phyloP scores from a whole-genome alignment of 352 stramenopile genomes.

The Pythium aphanidermatum region DNA sequence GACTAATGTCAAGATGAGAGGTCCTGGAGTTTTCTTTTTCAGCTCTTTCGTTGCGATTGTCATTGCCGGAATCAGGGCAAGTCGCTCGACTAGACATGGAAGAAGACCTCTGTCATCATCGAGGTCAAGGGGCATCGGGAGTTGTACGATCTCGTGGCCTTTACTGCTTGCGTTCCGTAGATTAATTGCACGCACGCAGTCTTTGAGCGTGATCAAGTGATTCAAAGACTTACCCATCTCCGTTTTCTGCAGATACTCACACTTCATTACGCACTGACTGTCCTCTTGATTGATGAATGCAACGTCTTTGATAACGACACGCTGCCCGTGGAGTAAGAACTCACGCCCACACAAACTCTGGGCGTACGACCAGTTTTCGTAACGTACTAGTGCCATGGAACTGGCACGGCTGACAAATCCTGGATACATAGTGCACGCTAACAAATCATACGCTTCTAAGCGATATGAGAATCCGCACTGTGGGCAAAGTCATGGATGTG shows the following conservation, averaged over 20 bases:
- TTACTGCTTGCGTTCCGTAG: constrained; percentile 28
- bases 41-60: constrained; percentile 54
- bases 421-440: constrained; percentile 35
- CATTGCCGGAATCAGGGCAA: constrained; percentile 31
- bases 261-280: constrained; percentile 39
- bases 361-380: constrained; percentile 53
- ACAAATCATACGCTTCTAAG: constrained; percentile 49
- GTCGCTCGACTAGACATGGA: constrained; percentile 24
- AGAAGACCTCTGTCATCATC: constrained; percentile 38
- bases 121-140: constrained; percentile 28
- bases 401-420: constrained; percentile 53
- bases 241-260: neutral
- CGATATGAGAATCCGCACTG: constrained; percentile 67
- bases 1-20: constrained; percentile 34
- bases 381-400: constrained; percentile 37
- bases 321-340: constrained; percentile 28
- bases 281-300: constrained; percentile 30
- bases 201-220: constrained; percentile 15
- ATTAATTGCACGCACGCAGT: constrained; percentile 46
- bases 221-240: too few relatives aligned
- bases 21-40: constrained; percentile 25
- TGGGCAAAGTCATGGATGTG: neutral
- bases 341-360: constrained; percentile 36
- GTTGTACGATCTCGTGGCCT: constrained; percentile 13
- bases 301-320: constrained; percentile 27